Evolutionary conservation across 495 filamentous ascomycete genomes (phyloP), one percentile per base, ranked within the genome.

Genomic region (Friedmanniomyces simplex): DNA sequence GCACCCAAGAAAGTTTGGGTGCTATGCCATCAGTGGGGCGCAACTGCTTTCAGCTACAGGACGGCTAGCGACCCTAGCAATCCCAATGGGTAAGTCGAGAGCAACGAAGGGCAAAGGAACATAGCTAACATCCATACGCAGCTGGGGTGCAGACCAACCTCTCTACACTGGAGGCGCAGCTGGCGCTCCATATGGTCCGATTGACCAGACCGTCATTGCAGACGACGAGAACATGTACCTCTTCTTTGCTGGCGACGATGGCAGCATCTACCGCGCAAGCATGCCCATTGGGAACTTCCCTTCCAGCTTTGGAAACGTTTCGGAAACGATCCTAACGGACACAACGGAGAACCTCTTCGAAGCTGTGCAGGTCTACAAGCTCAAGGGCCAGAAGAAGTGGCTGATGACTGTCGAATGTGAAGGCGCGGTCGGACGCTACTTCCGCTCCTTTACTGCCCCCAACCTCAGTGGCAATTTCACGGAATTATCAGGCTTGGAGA

Each of bases 391-490:
- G 58, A 74, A 66, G 37, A 54, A 72, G 39, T 82, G 78, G 48
- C 74, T 85, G 11, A 83, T 85, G 79, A 76, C 84, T 34, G 77
- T 84, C 57, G 82, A 85, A 67, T 66, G 76, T 0, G 80, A 81
- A 36, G 80, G 80, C 5, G 16, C 72, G 0, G 63, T 73, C 21
- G 81, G 81, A 0, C 75, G n/a, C n/a, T n/a, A n/a, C n/a, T n/a
- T n/a, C n/a, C n/a, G n/a, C n/a, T n/a, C n/a, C n/a, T n/a, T n/a
- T 68, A 83, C 79, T 1, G 73, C 82, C 20, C 70, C 57, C 26
- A 77, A 71, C 51, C 73, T 84, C 1, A 60, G 61, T 42, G 81
- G 81, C 0, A 42, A 69, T 18, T 84, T 80, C 80, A 78, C 76
- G 0, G 56, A 71, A 12, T 74, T 80, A 60, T 75, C 80, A 1